Evolutionary conservation across 78 protist species (phyloP).

Genomic region (Pelomyxa schiedti): DNA sequence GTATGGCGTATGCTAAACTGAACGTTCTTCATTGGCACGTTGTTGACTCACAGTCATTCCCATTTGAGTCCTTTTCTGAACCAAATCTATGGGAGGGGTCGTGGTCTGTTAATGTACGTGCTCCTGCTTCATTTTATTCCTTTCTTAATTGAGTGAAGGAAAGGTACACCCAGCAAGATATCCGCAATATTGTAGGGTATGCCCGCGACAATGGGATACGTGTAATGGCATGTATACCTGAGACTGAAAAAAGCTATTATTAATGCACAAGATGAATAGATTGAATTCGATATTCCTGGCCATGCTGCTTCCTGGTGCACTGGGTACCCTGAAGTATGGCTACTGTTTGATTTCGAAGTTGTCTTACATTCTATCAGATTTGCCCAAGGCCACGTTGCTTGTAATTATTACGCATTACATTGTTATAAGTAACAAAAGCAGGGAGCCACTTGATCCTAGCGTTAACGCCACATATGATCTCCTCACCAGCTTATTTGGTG

Average conservation of each 20-base stretch:
- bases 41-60: conserved; percentile 62
- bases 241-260: no score
- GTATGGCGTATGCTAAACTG: conserved; percentile 41
- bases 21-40: conserved; percentile 82
- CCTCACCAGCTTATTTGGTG: conserved; percentile 1
- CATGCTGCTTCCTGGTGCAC: conserved; percentile 59
- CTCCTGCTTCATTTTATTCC: not conserved
- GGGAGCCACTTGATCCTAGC: conserved; percentile 46
- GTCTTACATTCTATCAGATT: no score
- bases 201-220: conserved; percentile 70
- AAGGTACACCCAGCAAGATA: conserved; percentile 56
- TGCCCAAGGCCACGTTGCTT: no score
- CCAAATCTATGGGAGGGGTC: no score
- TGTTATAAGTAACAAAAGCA: no score
- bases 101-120: conserved; percentile 2
- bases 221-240: conserved; percentile 29
- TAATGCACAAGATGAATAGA: conserved; percentile 33
- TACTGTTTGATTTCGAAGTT: no score
- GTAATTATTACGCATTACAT: no score
- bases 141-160: conserved; percentile 11
- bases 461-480: conserved; percentile 15
- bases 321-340: conserved; percentile 50
- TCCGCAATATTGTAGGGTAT: conserved; percentile 53
- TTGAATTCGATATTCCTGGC: conserved; percentile 82
- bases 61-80: conserved; percentile 4